Base-by-base conservation (phyloP, 108 stramenopile species). In the Schizochytrium sp. region DNA sequence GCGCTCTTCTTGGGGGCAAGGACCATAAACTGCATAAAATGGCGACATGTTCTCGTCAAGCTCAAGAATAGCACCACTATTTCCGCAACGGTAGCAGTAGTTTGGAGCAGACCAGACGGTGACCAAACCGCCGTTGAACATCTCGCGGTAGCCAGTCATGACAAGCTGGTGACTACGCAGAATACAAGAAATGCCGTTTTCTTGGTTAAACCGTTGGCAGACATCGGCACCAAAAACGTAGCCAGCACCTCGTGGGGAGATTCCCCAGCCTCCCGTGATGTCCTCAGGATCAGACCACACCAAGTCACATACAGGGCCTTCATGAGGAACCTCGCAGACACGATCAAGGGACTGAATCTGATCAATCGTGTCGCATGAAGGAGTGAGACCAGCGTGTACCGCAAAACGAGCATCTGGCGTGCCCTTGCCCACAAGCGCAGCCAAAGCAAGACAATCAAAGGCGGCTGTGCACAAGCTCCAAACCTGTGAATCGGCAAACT, bases 51-150 rank as follows among this genome's bases (percentile, higher is more conserved):
- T 89, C 61, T 98, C 99, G 91, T 97, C 98, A 19, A 98, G 97
- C 91, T 98, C 98, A 97, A 99, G 97, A 69, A 99, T 98, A 42
- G 98, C 99, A 2, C 98, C 99, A 91, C 97, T 97, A 92, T 99
- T 99, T 15, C 99, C 99, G 92, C 98, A 98, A 50, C 98, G 94
- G 92, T 99, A 98, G 91, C 99, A 99, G 92, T 99, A 99, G 92
- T 99, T 99, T 72, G 99, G 99, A 15, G 99, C 99, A 61, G 95
- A 95, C 90, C 98, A 99, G 50, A 99, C 96, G 3, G 99, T 99
- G 45, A 99, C 97, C 56, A 98, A 97, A 88, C 95, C 95, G 91
- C 93, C 95, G 58, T 96, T 95, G 90, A 98, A 98, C 89, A 95
- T 95, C 99, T 98, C 98, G 92, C 98, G 98, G 90, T 98, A 98